phyloP scores from a whole-genome alignment of 306 rosid species.

The Cucurbita maxima region DNA sequence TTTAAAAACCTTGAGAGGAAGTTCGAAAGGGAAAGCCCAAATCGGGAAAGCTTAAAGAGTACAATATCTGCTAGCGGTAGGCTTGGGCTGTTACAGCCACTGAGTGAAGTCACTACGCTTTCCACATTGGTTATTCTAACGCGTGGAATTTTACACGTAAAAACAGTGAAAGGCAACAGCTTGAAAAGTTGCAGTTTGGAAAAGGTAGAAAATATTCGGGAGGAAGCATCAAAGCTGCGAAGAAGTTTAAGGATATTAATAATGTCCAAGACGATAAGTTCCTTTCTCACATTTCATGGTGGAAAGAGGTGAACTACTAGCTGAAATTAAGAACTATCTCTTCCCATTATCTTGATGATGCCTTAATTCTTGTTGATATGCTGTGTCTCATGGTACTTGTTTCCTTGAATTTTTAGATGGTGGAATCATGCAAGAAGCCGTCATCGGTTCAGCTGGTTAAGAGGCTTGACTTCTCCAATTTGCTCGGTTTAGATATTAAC shows the following conservation, averaged over 20 bases:
- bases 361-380: neutral
- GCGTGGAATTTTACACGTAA: neutral
- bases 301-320: constrained; percentile 59
- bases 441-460: constrained; percentile 54
- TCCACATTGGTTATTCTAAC: neutral
- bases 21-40: too few relatives aligned
- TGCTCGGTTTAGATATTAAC: constrained; percentile 65
- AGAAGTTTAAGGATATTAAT: constrained; percentile 29
- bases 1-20: too few relatives aligned
- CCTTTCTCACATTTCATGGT: constrained; percentile 66
- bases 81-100: neutral
- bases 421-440: constrained; percentile 56
- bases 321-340: neutral
- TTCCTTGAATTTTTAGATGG: constrained; percentile 32
- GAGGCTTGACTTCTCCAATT: constrained; percentile 71
- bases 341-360: neutral
- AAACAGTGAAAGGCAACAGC: constrained; percentile 20
- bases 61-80: too few relatives aligned
- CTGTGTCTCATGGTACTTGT: neutral
- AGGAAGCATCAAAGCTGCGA: constrained; percentile 37
- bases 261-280: constrained; percentile 47
- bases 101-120: neutral
- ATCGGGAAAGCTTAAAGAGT: too few relatives aligned
- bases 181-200: constrained; percentile 21
- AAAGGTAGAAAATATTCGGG: constrained; percentile 29